Conservation (phyloP, 1,139 yeast species). For the Arxiozyma slooffiae region DNA sequence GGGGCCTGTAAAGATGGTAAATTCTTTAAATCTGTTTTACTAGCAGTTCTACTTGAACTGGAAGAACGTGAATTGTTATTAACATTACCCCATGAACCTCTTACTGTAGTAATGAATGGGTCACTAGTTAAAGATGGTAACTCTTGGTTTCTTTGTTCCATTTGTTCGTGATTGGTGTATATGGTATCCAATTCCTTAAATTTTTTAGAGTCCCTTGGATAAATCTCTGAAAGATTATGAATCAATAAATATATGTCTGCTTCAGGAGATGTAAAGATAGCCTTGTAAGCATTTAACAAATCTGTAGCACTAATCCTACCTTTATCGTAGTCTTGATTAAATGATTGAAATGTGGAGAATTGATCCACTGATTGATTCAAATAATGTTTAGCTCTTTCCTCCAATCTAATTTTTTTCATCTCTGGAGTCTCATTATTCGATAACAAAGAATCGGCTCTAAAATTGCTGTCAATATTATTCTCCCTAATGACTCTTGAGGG, state of each 20-base stretch:
- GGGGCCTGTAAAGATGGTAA: constrained; percentile 24
- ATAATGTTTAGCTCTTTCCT: constrained; percentile 78
- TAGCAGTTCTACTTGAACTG: constrained; percentile 7
- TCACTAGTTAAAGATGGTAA: constrained; percentile 49
- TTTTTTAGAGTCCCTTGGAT: constrained; percentile 34
- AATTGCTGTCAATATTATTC: constrained; percentile 10
- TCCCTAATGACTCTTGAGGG: constrained; percentile 24
- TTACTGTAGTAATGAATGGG: constrained; percentile 15
- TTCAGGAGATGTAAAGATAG: constrained; percentile 38
- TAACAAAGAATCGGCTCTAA: constrained; percentile 11
- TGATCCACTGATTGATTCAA: constrained; percentile 44
- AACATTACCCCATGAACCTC: constrained; percentile 25
- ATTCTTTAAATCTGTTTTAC: constrained; percentile 14
- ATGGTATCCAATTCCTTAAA: constrained; percentile 29
- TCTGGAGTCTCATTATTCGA: constrained; percentile 30
- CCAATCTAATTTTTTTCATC: constrained; percentile 54
- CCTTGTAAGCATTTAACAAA: constrained; percentile 41
- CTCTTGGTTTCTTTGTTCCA: constrained; percentile 23
- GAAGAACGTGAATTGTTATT: constrained; percentile 3
- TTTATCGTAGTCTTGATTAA: constrained; percentile 43
- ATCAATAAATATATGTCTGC: constrained; percentile 47
- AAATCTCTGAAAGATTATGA: constrained; percentile 49
- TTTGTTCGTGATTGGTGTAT: constrained; percentile 25
- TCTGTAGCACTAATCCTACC: constrained; percentile 42
- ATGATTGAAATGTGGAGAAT: constrained; percentile 40